Evolutionary conservation across 1,284 basidiomycete genomes (phyloP).

Genomic region (Mycena sp.): DNA sequence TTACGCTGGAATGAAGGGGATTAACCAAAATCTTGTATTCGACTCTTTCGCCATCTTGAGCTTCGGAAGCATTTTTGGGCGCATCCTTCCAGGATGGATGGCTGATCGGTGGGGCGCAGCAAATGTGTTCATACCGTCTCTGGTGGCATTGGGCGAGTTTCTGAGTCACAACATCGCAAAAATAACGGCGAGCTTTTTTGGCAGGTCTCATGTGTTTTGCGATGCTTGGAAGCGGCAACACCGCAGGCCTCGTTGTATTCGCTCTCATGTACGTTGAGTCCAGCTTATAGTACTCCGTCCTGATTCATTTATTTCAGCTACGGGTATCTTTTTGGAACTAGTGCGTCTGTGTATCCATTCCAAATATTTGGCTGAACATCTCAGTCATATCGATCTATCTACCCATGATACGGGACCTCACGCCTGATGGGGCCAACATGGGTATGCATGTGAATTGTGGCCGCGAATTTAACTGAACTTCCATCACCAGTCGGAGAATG

Average conservation of each 20-base stretch:
- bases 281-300: no score
- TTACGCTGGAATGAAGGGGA: constrained; percentile 34
- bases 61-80: constrained; percentile 34
- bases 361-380: neutral
- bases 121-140: constrained; percentile 35
- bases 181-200: neutral
- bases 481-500: constrained; percentile 7
- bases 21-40: constrained; percentile 33
- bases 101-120: constrained; percentile 37
- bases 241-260: constrained; percentile 37
- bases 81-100: constrained; percentile 35
- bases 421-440: constrained; percentile 25
- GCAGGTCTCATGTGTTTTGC: constrained; percentile 34
- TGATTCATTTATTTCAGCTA: no score
- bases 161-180: neutral
- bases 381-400: constrained; percentile 28
- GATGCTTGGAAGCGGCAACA: constrained; percentile 35
- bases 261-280: constrained; percentile 35
- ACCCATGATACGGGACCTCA: constrained; percentile 26
- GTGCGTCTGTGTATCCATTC: constrained; percentile 18
- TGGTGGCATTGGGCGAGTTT: constrained; percentile 29
- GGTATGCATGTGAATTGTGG: constrained; percentile 23
- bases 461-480: neutral
- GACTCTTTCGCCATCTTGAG: constrained; percentile 41
- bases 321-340: constrained; percentile 38